These are phyloP conservation scores for Melampsora medusae DNA, from an alignment of 1,284 basidiomycete species.

Conservation along the genomic window DNA sequence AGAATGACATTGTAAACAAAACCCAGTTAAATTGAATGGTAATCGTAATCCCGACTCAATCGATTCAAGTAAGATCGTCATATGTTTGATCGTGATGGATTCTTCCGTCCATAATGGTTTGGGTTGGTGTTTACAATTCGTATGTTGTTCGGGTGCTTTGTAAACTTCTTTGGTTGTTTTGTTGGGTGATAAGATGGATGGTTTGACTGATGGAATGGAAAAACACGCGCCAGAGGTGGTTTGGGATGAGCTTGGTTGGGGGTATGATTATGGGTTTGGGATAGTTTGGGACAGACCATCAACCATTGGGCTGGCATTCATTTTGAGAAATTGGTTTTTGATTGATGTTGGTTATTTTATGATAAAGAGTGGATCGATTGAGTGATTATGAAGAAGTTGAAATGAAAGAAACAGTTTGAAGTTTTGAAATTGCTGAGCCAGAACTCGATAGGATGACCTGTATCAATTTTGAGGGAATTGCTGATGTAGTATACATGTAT, in stretches of 20 bases:
- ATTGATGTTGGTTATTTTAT: no score
- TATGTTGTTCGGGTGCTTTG: neutral
- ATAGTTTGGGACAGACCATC: no score
- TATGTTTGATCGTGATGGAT: neutral
- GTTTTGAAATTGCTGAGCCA: no score
- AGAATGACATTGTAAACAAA: slow-evolving; percentile 20
- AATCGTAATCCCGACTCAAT: slow-evolving; percentile 2
- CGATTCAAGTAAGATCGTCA: neutral
- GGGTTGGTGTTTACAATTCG: slow-evolving; percentile 25
- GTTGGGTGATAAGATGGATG: neutral
- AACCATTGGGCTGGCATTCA: no score
- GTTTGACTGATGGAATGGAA: neutral
- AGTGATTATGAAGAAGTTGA: no score
- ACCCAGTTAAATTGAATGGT: neutral
- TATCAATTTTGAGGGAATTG: no score
- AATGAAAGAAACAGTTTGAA: no score
- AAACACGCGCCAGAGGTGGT: neutral
- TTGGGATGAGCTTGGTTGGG: neutral
- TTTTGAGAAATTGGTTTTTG: no score
- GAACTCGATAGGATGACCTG: no score
- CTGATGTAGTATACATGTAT: no score
- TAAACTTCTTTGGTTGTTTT: neutral
- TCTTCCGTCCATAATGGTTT: slow-evolving; percentile 21
- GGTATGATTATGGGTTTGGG: no score
- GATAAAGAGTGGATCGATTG: no score